Percentiles rank a stretch among this genome's conserved stretches.
Conservation (phyloP, 1,139 yeast species). For the Torulaspora pretoriensis region DNA sequence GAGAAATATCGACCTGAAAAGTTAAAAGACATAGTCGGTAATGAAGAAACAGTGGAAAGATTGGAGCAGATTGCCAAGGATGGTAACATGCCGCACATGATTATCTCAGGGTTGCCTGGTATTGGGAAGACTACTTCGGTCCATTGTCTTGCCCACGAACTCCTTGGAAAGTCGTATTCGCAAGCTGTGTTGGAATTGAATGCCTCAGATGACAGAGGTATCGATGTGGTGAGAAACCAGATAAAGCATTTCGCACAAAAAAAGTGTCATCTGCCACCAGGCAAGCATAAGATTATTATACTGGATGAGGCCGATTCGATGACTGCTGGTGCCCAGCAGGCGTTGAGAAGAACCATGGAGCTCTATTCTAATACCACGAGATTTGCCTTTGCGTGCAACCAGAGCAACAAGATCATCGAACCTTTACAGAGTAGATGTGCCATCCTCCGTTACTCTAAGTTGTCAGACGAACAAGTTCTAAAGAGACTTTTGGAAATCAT, state of each 20-base stretch:
- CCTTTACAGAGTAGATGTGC: constrained; percentile 98
- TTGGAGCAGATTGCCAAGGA: constrained; percentile 79
- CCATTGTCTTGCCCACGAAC: constrained; percentile 81
- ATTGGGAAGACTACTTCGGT: constrained; percentile 95
- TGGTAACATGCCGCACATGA: constrained; percentile 96
- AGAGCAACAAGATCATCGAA: constrained; percentile 88
- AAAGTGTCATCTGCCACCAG: constrained; percentile 68
- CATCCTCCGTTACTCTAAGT: constrained; percentile 74
- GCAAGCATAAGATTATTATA: constrained; percentile 81
- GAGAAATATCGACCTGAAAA: constrained; percentile 86
- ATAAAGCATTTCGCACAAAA: constrained; percentile 96
- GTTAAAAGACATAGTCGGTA: constrained; percentile 86
- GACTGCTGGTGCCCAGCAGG: constrained; percentile 96
- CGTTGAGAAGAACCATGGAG: constrained; percentile 95
- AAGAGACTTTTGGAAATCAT: constrained; percentile 70
- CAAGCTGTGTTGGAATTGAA: constrained; percentile 90
- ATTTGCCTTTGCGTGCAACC: constrained; percentile 97
- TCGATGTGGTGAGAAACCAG: constrained; percentile 86
- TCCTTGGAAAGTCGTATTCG: constrained; percentile 66
- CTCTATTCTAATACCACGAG: constrained; percentile 89
- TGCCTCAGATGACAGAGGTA: constrained; percentile 96
- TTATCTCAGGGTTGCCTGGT: constrained; percentile 92
- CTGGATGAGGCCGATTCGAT: constrained; percentile 92
- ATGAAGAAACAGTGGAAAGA: constrained; percentile 82
- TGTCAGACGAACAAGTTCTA: constrained; percentile 81